Evolutionary conservation across 495 filamentous ascomycete genomes (phyloP), one percentile per base, ranked within the genome.

Genomic region (Penicillium lagena): DNA sequence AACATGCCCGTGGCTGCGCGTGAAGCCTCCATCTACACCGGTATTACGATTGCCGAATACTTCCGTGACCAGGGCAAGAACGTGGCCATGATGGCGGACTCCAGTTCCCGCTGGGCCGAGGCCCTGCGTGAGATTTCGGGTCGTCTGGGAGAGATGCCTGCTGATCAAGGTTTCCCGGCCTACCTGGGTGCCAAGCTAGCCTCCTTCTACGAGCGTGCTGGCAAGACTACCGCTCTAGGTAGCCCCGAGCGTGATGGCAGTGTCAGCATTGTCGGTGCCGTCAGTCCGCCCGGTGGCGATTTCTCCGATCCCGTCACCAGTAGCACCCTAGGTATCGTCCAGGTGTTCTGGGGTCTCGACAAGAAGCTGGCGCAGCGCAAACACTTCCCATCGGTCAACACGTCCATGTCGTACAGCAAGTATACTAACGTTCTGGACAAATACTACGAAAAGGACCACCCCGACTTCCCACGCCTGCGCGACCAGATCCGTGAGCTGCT

Each of bases 31-130:
- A 99, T 99, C 61, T 99, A 97, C 71, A 99, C 93, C 30, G 93
- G 94, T 63, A 97, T 97, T 54, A 97, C 93, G 2, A 85, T 97
- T 7, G 89, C 94, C 35, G 91, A 98, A 67, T 98, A 99, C 63
- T 96, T 96, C 80, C 85, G 93, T 66, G 93, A 99, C 59, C 90
- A 96, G 72, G 93, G 93, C 51, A 95, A 96, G 73, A 79, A 91
- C 64, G 91, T 97, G 12, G 89, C 93, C 51, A 97, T 99, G 93
- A 97, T 99, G 91, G 94, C 93, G 43, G 94, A 99, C 68, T 96
- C 91, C 17, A 89, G 91, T 48, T 99, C 94, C 37, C 89, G 93
- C 51, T 99, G 94, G 93, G 93, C 93, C 47, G 93, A 99, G 68
- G 93, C 93, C 46, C 76, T 99, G 56, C 89, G 93, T 85, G 94